A percentile compares a stretch with the other conserved stretches of the same genome.
Conservation (phyloP, 1,139 yeast genomes). For the Kodamaea ohmeri region DNA sequence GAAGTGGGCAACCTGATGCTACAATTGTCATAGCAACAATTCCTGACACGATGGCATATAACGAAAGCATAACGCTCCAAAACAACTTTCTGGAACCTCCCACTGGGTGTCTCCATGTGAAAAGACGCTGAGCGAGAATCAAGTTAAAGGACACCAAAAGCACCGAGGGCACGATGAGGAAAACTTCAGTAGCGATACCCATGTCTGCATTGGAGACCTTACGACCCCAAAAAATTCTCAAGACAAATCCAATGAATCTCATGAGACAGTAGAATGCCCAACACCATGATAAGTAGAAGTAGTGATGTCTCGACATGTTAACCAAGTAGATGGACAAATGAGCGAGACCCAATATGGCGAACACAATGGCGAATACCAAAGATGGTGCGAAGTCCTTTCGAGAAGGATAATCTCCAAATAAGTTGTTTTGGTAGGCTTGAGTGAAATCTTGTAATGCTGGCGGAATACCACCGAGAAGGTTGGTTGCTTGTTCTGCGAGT, state of each 20-base stretch:
- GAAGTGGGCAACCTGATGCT: constrained; percentile 36
- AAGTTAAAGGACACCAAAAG: constrained; percentile 37
- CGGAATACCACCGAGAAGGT: constrained; percentile 27
- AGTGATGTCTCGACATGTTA: constrained; percentile 36
- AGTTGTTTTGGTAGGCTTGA: constrained; percentile 23
- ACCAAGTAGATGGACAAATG: constrained; percentile 30
- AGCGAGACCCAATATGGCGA: constrained; percentile 24
- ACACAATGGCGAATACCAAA: constrained; percentile 30
- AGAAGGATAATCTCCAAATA: constrained; percentile 39
- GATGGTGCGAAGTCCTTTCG: constrained; percentile 30
- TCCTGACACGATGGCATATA: constrained; percentile 30
- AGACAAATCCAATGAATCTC: constrained; percentile 32
- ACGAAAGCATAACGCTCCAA: constrained; percentile 33
- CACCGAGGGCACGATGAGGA: constrained; percentile 34
- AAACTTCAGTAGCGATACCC: constrained; percentile 35
- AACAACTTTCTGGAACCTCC: constrained; percentile 42
- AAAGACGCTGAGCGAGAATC: constrained; percentile 41
- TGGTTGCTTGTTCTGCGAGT: constrained; percentile 20
- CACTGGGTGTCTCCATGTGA: constrained; percentile 49
- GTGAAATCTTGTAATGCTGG: constrained; percentile 21
- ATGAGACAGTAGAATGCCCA: constrained; percentile 32
- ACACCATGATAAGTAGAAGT: constrained; percentile 32
- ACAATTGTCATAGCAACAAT: constrained; percentile 34
- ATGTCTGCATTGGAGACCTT: constrained; percentile 24
- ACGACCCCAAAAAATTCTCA: constrained; percentile 31